Conservation (phyloP, 441 rosid species). For the Bocquillonia castaneifolia region DNA sequence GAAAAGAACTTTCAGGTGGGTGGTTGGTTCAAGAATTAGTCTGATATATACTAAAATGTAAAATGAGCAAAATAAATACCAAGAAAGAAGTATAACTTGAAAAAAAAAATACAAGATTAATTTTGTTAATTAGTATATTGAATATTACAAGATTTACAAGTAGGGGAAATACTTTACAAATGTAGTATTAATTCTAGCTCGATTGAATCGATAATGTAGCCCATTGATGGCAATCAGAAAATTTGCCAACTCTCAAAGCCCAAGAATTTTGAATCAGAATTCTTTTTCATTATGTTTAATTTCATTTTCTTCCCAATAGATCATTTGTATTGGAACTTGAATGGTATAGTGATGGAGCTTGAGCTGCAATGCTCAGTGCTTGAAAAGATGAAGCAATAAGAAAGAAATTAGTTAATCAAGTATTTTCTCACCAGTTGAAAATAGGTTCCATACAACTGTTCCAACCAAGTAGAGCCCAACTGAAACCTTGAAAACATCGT, state of each 20-base stretch:
- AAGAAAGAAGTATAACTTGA: too few relatives aligned
- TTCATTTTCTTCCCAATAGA: conserved; percentile 1
- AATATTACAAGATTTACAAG: conserved; percentile 26
- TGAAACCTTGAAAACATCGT: conserved; percentile 77
- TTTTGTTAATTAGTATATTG: conserved; percentile 6
- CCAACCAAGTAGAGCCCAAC: conserved; percentile 84
- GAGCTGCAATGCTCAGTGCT: conserved; percentile 13
- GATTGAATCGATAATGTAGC: conserved; percentile 11
- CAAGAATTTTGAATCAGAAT: background rate
- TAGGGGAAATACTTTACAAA: conserved; percentile 24
- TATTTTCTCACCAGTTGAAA: conserved; percentile 86
- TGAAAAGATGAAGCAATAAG: conserved; percentile 18
- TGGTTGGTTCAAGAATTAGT: too few relatives aligned
- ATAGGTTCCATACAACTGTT: conserved; percentile 75
- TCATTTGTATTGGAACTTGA: conserved; percentile 4
- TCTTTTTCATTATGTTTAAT: background rate
- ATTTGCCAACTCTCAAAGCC: conserved; percentile 14
- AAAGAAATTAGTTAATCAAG: conserved; percentile 42
- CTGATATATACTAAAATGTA: too few relatives aligned
- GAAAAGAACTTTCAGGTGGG: too few relatives aligned
- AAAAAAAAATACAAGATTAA: conserved; percentile 4
- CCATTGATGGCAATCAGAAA: conserved; percentile 18
- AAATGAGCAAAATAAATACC: too few relatives aligned
- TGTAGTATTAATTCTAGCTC: conserved; percentile 12
- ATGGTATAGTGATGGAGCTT: background rate